A percentile compares a stretch with the other conserved stretches of the same genome.
Conservation (phyloP, 73 alveolate species). For the Uronychia binucleata region DNA sequence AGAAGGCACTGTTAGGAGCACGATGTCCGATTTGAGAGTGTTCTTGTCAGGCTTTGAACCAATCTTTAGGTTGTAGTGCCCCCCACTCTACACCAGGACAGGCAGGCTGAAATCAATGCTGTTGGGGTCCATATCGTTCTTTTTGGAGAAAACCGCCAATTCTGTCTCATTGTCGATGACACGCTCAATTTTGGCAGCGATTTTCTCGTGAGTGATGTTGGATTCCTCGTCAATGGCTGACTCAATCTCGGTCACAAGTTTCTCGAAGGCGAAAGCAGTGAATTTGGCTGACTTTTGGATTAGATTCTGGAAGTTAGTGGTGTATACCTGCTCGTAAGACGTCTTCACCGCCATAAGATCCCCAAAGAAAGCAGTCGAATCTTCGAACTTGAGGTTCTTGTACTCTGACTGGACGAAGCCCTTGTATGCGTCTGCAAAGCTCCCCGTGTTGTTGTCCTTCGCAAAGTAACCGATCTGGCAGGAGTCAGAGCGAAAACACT, state of each 20-base stretch:
- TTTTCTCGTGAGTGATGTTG: slow-evolving; percentile 61
- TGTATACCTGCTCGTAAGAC: slow-evolving; percentile 5
- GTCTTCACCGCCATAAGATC: slow-evolving; percentile 4
- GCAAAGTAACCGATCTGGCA: slow-evolving; percentile 20
- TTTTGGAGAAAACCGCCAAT: slow-evolving; percentile 55
- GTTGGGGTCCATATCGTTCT: slow-evolving; percentile 48
- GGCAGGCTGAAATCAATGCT: slow-evolving; percentile 54
- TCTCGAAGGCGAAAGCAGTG: slow-evolving; percentile 25
- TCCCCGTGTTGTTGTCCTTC: slow-evolving; percentile 9
- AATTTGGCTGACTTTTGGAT: slow-evolving; percentile 17
- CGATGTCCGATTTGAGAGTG: slow-evolving; percentile 77
- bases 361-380: neutral
- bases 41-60: slow-evolving; percentile 72
- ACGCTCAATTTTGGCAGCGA: slow-evolving; percentile 50
- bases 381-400: neutral
- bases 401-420: neutral
- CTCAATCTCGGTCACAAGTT: slow-evolving; percentile 63
- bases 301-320: no score
- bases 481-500: neutral
- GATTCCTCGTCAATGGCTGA: slow-evolving; percentile 75
- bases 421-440: slow-evolving; percentile 5
- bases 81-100: slow-evolving; percentile 87
- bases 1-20: slow-evolving; percentile 78
- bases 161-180: slow-evolving; percentile 66
- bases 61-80: slow-evolving; percentile 68